Evolutionary conservation across 805 yeast species (phyloP), one percentile per base, ranked within the genome.

Genomic region (Metschnikowia anglica): DNA sequence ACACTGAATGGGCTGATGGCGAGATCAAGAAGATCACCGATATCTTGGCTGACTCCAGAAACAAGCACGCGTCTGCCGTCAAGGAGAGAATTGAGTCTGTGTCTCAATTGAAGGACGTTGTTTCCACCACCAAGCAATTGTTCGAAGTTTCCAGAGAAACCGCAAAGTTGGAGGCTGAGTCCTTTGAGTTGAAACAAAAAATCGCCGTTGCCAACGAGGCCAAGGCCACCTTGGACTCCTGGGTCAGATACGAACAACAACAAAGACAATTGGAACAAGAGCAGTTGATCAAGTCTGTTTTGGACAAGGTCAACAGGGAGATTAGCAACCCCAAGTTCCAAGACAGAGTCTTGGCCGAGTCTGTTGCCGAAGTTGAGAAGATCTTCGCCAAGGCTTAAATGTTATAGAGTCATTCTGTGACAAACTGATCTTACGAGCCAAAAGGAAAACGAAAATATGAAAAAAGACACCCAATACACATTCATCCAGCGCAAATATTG

Each of bases 241-340:
- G 99, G 99, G 97, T 90, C 60, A 88, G 98, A 81, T 87, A 86
- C 72, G 99, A 93, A 78, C 85, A 88, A 56, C 89, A 88, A 66
- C 93, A 90, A 56, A 91, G 97, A 77, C 96, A 88, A 77, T 73
- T 81, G 64, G 96, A 93, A 79, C 99, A 93, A 79, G 79, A 83
- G 71, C 96, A 88, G 71, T 82, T 93, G 61, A 81, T 95, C 56
- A 73, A 85, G 63, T 62, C 89, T 46, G 96, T 93, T 53, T 86
- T 89, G 65, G 74, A 89, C 42, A 89, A 88, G 76, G 93, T 91
- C 61, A 81, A 87, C 77, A 72, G 83, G 68, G 93, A 88, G 72
- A 70, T 93, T 58, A 71, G 76, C 59, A 84, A 85, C 73, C 81
- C 96, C 49, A 87, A 87, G 76, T 88, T 90, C 85, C 97, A 91